Evolutionary conservation across 2,329 filamentous ascomycete species (phyloP), one percentile per base, ranked within the genome.

Genomic region (Aspergillus nomiae): DNA sequence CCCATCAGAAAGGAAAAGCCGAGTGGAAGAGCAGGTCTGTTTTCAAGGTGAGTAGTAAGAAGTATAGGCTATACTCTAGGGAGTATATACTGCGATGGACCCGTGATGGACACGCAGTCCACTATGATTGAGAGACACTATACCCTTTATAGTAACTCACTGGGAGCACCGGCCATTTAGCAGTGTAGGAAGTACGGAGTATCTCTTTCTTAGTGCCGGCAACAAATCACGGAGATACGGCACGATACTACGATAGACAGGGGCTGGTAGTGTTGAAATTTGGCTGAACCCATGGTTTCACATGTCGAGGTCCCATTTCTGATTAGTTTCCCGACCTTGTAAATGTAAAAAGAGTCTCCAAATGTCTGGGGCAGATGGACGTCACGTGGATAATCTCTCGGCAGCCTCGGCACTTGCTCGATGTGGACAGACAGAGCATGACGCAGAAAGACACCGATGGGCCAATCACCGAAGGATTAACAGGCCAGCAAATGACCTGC

Each of bases 371-470:
- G 19, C n/a, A 26, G 32, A 9, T 24, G 26, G 51, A 38, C 51
- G n/a, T 55, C 51, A 55, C 51, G 51, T 55, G 51, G 51, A 19
- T 19, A 24, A 14, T 34, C 4, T 19, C 51, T 36, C 26, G 8
- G 19, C n/a, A 63, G 59, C 69, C 69, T 71, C 69, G 69, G 69
- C 51, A 69, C 26, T 55, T 71, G 61, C 70, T 63, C 9, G 50
- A 62, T 58, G 5, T 1, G 59, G 64, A 12, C 19, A 53, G 24
- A 11, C 21, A 32, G 30, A 45, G 45, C 34, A 69, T 70, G 67
- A 69, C 62, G 66, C 64, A 62, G 60, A 7, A 48, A 36, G 11
- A 45, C 28, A 7, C n/a, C 11, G 34, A 19, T 36, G 19, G 26
- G n/a, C 69, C 69, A 70, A 70, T 70, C 46, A 69, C n/a, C 53